phyloP scores from a whole-genome alignment of 768 basidiomycete genomes.

The Phanerochaete sordida region DNA sequence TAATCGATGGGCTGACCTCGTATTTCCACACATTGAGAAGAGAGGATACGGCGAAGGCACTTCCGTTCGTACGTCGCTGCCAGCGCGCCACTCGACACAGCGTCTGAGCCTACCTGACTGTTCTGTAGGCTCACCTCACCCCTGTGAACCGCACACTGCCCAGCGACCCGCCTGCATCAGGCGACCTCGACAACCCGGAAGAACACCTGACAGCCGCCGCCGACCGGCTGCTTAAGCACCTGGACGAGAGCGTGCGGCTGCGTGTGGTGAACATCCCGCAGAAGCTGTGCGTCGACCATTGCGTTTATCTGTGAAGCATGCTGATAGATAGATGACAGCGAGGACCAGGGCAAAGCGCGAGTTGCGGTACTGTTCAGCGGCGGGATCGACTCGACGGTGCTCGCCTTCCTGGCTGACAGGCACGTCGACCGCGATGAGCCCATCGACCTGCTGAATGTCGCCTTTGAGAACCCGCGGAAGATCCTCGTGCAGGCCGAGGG shows the following conservation, averaged over 20 bases:
- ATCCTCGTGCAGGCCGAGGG: constrained; percentile 45
- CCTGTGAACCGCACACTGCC: constrained; percentile 49
- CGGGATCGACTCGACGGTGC: constrained; percentile 87
- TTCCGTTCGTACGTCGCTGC: constrained; percentile 1
- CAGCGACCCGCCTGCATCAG: constrained; percentile 32
- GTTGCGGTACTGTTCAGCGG: constrained; percentile 93
- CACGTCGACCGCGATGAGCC: constrained; percentile 74
- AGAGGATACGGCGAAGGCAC: background rate
- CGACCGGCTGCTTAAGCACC: constrained; percentile 46
- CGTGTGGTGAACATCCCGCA: constrained; percentile 67
- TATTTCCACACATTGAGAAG: background rate
- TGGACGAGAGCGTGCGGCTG: constrained; percentile 66
- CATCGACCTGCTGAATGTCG: constrained; percentile 90
- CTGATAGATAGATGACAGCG: constrained; percentile 13
- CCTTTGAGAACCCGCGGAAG: constrained; percentile 93
- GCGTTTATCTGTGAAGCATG: background rate
- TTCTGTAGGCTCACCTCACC: constrained; percentile 40
- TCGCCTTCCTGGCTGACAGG: constrained; percentile 80
- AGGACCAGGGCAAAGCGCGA: constrained; percentile 40
- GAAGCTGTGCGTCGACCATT: constrained; percentile 28
- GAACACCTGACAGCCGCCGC: constrained; percentile 38
- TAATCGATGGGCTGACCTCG: background rate
- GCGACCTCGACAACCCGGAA: constrained; percentile 41
- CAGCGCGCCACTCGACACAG: too few relatives aligned
- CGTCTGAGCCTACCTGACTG: too few relatives aligned